Evolutionary conservation across 495 filamentous ascomycete genomes (phyloP).

Genomic region (Podospora fimiseda): DNA sequence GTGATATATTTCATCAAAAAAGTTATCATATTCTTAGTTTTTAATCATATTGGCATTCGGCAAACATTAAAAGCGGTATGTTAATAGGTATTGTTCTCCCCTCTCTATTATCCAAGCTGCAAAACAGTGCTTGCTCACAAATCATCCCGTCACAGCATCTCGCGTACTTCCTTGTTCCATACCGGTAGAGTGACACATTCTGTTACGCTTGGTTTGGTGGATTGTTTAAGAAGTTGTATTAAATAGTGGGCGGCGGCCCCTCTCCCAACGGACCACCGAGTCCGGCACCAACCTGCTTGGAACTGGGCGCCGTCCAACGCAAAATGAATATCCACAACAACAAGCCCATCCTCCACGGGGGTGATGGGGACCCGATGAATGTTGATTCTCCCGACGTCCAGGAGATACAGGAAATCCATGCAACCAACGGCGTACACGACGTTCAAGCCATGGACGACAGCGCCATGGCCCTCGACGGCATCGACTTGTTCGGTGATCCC

Average conservation of each 20-base stretch:
- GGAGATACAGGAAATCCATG: constrained; percentile 5
- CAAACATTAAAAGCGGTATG: no score
- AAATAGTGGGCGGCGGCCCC: neutral
- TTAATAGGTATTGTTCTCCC: no score
- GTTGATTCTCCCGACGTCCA: neutral
- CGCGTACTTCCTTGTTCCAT: no score
- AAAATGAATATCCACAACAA: constrained; percentile 29
- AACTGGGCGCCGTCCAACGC: neutral
- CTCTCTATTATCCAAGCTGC: no score
- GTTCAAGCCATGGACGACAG: constrained; percentile 20
- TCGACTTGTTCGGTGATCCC: constrained; percentile 71
- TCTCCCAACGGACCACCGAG: neutral
- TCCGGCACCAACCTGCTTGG: neutral
- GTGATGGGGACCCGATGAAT: constrained; percentile 15
- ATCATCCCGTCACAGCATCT: no score
- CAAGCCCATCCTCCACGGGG: constrained; percentile 30
- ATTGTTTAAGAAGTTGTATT: no score
- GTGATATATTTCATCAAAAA: no score
- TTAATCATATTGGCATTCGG: no score
- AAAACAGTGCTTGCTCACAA: no score
- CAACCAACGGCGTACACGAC: constrained; percentile 1
- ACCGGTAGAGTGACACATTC: no score
- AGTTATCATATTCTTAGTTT: no score
- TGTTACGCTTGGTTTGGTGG: no score
- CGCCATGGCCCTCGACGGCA: constrained; percentile 58